phyloP scores from a whole-genome alignment of 768 basidiomycete species.

The Leccinum sublutescens region DNA sequence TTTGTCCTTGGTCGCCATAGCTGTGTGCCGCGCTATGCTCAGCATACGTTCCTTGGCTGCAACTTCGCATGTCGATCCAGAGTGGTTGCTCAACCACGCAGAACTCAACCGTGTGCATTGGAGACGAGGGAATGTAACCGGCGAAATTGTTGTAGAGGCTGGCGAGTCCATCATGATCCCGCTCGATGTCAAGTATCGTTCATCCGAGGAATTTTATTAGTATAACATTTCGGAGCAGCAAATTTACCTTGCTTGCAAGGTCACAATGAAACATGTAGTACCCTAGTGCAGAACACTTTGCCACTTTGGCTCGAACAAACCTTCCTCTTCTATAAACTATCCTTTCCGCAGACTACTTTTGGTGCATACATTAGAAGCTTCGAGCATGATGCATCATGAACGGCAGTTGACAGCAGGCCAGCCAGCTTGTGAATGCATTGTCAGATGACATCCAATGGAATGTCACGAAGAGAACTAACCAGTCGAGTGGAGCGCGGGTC shows the following conservation, averaged over 20 bases:
- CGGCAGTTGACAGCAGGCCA: no score
- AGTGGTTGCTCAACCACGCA: conserved; percentile 44
- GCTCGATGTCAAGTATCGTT: neutral
- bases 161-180: neutral
- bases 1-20: conserved; percentile 16
- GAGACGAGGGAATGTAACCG: conserved; percentile 5
- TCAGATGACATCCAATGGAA: no score
- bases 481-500: no score
- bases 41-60: conserved; percentile 43
- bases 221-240: neutral
- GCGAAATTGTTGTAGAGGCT: conserved; percentile 8
- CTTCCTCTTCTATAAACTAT: no score
- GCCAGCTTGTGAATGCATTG: no score
- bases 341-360: no score
- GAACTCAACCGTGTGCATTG: conserved; percentile 40
- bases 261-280: no score
- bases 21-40: conserved; percentile 38
- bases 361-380: no score
- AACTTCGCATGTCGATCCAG: conserved; percentile 39
- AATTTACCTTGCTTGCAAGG: neutral
- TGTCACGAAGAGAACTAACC: no score
- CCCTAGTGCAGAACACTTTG: no score
- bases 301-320: no score
- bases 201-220: neutral
- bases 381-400: no score